A percentile compares a stretch with the other conserved stretches of the same genome.
Conservation (phyloP, 148 eudicot genomes). For the Silene conica region DNA sequence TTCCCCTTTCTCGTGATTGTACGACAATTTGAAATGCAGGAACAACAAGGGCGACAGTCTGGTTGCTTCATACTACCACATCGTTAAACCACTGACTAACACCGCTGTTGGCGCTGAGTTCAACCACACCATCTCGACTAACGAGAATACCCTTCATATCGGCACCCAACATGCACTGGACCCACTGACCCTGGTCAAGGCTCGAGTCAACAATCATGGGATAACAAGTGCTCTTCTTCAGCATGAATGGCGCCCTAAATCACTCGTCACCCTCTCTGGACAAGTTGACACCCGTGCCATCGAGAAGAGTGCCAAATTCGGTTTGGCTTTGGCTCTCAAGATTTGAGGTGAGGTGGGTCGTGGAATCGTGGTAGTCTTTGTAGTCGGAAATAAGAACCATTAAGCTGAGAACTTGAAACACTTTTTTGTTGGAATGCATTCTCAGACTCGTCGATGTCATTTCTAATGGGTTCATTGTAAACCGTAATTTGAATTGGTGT, state of each 20-base stretch:
- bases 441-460: neutral
- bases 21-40: conserved; percentile 31
- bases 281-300: conserved; percentile 80
- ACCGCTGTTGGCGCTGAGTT: conserved; percentile 83
- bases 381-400: conserved; percentile 23
- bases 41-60: conserved; percentile 60
- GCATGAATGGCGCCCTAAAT: conserved; percentile 74
- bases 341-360: conserved; percentile 52
- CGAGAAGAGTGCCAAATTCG: conserved; percentile 76
- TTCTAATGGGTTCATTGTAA: no score
- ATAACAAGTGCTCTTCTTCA: conserved; percentile 70
- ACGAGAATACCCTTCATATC: conserved; percentile 64
- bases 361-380: conserved; percentile 22
- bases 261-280: conserved; percentile 63
- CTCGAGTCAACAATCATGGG: conserved; percentile 62
- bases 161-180: conserved; percentile 74
- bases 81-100: conserved; percentile 58
- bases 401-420: conserved; percentile 11
- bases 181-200: conserved; percentile 57
- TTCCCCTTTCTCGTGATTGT: neutral
- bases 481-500: neutral
- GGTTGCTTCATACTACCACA: conserved; percentile 67
- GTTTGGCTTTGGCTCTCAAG: conserved; percentile 63
- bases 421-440: no score
- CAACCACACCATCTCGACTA: conserved; percentile 60